Base-by-base conservation (phyloP, 2,329 filamentous ascomycete species). In the Fusarium sp. region DNA sequence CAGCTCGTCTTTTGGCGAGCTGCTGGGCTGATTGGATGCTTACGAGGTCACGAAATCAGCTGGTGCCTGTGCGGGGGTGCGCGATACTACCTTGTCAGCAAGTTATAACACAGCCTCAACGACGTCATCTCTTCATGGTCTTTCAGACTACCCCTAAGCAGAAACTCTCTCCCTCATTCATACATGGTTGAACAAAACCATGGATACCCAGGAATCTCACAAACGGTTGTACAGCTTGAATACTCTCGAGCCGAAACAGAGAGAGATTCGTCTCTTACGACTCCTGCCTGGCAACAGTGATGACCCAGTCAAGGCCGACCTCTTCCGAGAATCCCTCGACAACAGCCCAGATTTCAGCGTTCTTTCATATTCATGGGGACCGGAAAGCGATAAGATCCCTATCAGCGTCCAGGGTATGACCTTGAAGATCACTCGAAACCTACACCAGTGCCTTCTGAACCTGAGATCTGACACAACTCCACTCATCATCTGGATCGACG, bases 361-460 rank as follows among this genome's bases (percentile, higher is more conserved):
- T 45, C 62, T 65, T 20, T 65, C 62, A n/a, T 65, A 65, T 27
- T 58, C 50, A 13, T 58, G 62, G 52, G 62, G 62, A 3, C n/a
- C 50, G 6, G 48, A 58, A 43, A 33, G 18, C 9, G 62, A 58
- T 20, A 48, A 24, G 10, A 11, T 35, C 5, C n/a, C 35, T 13
- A 65, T 65, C 10, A n/a, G 13, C 22, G 50, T 65, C 5, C 22
- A 65, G 29, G 52, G 52, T 4, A 43, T 27, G 14, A 5, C 56
- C 5, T 2, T 65, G 5, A 27, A 33, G 27, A 39, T 48, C 27
- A 58, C 62, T 16, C 9, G 18, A 11, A 65, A 65, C 52, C 62
- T 65, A 9, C 35, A 24, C 24, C 35, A 58, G 10, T 65, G 62
- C n/a, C 62, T 65, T 3, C 13, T 45, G 13, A 22, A 58, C 10